phyloP scores from a whole-genome alignment of 352 stramenopile species.

The Phytophthora crassamura region DNA sequence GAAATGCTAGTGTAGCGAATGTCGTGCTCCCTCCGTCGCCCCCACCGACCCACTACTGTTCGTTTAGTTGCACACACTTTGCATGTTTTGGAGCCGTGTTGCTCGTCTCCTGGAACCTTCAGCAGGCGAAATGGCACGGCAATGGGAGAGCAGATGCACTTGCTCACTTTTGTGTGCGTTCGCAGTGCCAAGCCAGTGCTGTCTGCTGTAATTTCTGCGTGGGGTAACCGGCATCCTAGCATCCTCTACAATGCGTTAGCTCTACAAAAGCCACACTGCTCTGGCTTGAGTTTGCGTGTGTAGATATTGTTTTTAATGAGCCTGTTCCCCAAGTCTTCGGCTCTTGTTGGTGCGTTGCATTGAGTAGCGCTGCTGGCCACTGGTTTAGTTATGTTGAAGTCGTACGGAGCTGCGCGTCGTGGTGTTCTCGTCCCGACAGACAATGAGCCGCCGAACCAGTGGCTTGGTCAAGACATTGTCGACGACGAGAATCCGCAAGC shows the following conservation, averaged over 20 bases:
- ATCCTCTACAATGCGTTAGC: not conserved
- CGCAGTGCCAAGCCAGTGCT: slow-evolving; percentile 1
- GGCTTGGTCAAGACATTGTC: not conserved
- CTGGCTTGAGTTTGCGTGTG: slow-evolving; percentile 13
- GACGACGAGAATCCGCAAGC: not conserved
- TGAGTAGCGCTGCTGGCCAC: not conserved
- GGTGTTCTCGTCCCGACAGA: slow-evolving; percentile 14
- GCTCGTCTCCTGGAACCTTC: slow-evolving; percentile 16
- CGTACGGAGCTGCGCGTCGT: not conserved
- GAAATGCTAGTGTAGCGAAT: slow-evolving; percentile 84
- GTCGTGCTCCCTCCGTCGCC: slow-evolving; percentile 14
- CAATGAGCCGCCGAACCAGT: slow-evolving; percentile 20
- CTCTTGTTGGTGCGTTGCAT: not conserved
- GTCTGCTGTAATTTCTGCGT: not conserved
- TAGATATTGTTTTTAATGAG: slow-evolving; percentile 23
- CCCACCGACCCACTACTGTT: slow-evolving; percentile 12
- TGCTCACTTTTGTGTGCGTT: not conserved
- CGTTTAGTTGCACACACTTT: slow-evolving; percentile 26
- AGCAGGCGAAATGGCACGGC: slow-evolving; percentile 7
- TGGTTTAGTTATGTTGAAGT: slow-evolving; percentile 26
- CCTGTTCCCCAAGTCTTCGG: not conserved
- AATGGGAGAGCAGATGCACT: slow-evolving; percentile 15
- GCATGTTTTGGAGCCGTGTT: slow-evolving; percentile 20
- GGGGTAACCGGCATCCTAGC: slow-evolving; percentile 7
- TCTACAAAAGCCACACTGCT: not conserved